Evolutionary conservation across 2,329 filamentous ascomycete species (phyloP).

Genomic region (Cladosporium colombiae): DNA sequence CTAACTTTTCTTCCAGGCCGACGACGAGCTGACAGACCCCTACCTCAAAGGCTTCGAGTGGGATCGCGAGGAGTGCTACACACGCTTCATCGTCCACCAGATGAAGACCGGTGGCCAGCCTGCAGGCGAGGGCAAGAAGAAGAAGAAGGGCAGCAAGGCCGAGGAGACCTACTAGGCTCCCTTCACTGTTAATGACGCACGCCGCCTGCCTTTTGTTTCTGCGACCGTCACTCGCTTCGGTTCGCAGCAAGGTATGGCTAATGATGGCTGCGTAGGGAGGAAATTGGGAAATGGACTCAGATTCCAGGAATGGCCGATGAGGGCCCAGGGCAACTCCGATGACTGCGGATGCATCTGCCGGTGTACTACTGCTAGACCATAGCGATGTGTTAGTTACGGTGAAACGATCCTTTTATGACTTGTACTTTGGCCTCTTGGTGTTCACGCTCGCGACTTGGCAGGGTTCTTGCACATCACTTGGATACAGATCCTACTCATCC

Average conservation of each 20-base stretch:
- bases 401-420: constrained; percentile 16
- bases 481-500: neutral
- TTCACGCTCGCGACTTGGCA: no score
- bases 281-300: constrained; percentile 7
- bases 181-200: constrained; percentile 3
- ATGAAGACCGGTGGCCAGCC: constrained; percentile 65
- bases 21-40: constrained; percentile 85
- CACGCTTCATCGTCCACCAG: constrained; percentile 81
- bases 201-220: constrained; percentile 4
- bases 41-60: constrained; percentile 95
- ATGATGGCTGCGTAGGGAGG: constrained; percentile 10
- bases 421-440: neutral
- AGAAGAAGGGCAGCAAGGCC: constrained; percentile 43
- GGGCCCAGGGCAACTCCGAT: constrained; percentile 7
- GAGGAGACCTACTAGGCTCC: constrained; percentile 21
- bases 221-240: constrained; percentile 15
- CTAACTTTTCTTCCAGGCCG: constrained; percentile 58
- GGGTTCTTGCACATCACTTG: neutral
- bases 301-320: constrained; percentile 4
- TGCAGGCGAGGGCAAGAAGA: constrained; percentile 62
- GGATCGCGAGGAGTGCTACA: constrained; percentile 92
- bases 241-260: constrained; percentile 6
- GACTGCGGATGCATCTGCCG: constrained; percentile 9
- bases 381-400: constrained; percentile 15
- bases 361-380: constrained; percentile 17